Evolutionary conservation across 768 basidiomycete species (phyloP).

Genomic region (Melanogaster broomeanus): DNA sequence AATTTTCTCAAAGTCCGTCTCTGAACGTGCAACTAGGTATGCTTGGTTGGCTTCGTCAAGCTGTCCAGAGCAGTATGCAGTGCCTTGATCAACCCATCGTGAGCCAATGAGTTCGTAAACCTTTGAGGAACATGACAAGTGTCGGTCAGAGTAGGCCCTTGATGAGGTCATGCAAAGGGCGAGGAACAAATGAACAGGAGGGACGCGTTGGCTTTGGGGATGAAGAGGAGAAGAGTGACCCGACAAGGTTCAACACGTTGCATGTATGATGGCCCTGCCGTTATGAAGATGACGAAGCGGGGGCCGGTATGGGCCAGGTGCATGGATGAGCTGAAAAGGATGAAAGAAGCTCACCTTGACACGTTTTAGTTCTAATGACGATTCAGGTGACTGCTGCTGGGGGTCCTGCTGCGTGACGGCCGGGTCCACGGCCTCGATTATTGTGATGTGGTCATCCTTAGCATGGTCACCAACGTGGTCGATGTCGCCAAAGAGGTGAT

Average conservation of each 20-base stretch:
- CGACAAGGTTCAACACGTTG: constrained; percentile 24
- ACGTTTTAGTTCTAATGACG: constrained; percentile 79
- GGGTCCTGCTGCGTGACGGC: constrained; percentile 51
- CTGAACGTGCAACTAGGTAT: constrained; percentile 81
- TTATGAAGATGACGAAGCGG: constrained; percentile 23
- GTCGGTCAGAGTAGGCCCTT: constrained; percentile 31
- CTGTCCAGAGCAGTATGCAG: constrained; percentile 93
- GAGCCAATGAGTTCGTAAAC: constrained; percentile 93
- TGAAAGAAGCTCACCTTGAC: constrained; percentile 62
- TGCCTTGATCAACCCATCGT: constrained; percentile 95
- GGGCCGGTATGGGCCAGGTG: constrained; percentile 12
- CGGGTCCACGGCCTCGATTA: constrained; percentile 39
- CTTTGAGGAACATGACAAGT: constrained; percentile 43
- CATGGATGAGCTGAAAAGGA: constrained; percentile 18
- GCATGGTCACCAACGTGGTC: constrained; percentile 34
- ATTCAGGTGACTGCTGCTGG: constrained; percentile 62
- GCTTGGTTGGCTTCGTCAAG: constrained; percentile 78
- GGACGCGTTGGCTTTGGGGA: constrained; percentile 16
- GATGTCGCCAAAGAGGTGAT: constrained; percentile 34
- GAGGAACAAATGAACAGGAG: constrained; percentile 20
- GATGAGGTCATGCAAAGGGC: constrained; percentile 34
- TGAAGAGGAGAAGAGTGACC: constrained; percentile 11
- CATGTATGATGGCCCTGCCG: constrained; percentile 19
- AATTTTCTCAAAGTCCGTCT: constrained; percentile 67
- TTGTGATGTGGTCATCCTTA: constrained; percentile 34